phyloP scores from a whole-genome alignment of 441 rosid species.

The Manihot esculenta region DNA sequence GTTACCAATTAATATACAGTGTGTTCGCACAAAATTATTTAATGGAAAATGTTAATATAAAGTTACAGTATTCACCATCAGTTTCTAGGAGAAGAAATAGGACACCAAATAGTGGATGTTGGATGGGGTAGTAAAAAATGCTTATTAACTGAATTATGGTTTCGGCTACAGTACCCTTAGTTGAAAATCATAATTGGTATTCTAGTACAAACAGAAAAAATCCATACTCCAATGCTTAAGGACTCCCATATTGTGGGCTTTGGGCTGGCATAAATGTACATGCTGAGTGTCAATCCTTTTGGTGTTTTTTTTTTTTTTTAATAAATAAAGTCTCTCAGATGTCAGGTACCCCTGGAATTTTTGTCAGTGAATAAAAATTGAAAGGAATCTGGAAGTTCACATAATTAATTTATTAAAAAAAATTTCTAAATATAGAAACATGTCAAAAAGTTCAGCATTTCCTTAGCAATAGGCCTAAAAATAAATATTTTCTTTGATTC shows the following conservation, averaged over 20 bases:
- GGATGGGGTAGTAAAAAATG: background rate
- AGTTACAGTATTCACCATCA: conserved; percentile 5
- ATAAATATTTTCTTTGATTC: background rate
- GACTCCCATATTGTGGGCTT: background rate
- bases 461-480: background rate
- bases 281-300: too few species aligned
- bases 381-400: too few species aligned
- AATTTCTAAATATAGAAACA: too few species aligned
- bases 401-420: too few species aligned
- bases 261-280: background rate
- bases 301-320: too few species aligned
- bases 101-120: background rate
- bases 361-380: too few species aligned
- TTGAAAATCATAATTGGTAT: too few species aligned
- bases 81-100: background rate
- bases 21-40: background rate
- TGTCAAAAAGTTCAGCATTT: too few species aligned
- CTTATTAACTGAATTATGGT: background rate
- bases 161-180: background rate
- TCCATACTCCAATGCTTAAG: background rate
- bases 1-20: conserved; percentile 8
- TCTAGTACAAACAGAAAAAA: background rate
- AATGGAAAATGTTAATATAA: background rate
- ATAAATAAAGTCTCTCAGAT: too few species aligned
- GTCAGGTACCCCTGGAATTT: too few species aligned